Evolutionary conservation across 2,329 filamentous ascomycete species (phyloP).

Genomic region (Aspergillus melleus): DNA sequence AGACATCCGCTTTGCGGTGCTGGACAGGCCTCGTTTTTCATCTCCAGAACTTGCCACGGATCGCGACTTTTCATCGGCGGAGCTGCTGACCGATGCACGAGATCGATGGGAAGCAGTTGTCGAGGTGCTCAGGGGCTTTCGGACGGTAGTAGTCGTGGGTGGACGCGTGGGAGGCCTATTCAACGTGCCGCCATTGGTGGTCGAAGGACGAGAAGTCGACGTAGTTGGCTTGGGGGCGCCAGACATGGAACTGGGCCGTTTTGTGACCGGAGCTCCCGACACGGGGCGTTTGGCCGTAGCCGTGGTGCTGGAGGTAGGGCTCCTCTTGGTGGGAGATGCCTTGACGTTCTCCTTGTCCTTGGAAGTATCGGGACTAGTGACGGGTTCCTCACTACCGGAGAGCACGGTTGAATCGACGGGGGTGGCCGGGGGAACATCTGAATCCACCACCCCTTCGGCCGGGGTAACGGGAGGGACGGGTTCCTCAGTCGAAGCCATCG

Average conservation of each 20-base stretch:
- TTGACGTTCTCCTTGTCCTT: conserved; percentile 36
- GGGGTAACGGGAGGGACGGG: conserved; percentile 26
- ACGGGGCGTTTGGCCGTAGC: conserved; percentile 35
- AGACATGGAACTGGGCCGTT: conserved; percentile 38
- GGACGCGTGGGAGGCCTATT: conserved; percentile 49
- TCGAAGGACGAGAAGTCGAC: conserved; percentile 28
- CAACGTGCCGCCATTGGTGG: conserved; percentile 39
- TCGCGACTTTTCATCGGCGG: conserved; percentile 44
- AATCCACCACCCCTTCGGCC: conserved; percentile 23
- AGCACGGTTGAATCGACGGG: conserved; percentile 34
- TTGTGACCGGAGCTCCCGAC: conserved; percentile 35
- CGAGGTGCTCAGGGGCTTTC: conserved; percentile 38
- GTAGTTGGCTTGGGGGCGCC: conserved; percentile 30
- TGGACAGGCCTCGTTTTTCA: conserved; percentile 44
- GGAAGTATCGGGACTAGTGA: conserved; percentile 36
- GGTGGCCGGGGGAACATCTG: conserved; percentile 34
- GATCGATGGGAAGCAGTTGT: conserved; percentile 42
- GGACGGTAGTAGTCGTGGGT: conserved; percentile 30
- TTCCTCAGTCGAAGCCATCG: conserved; percentile 38
- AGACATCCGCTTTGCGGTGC: conserved; percentile 47
- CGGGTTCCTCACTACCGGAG: conserved; percentile 34
- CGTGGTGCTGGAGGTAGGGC: conserved; percentile 19
- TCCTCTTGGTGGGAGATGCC: conserved; percentile 35
- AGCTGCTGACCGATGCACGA: conserved; percentile 45
- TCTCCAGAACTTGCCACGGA: conserved; percentile 47